Conservation (phyloP, 805 yeast genomes). For the Candida ponderosae region DNA sequence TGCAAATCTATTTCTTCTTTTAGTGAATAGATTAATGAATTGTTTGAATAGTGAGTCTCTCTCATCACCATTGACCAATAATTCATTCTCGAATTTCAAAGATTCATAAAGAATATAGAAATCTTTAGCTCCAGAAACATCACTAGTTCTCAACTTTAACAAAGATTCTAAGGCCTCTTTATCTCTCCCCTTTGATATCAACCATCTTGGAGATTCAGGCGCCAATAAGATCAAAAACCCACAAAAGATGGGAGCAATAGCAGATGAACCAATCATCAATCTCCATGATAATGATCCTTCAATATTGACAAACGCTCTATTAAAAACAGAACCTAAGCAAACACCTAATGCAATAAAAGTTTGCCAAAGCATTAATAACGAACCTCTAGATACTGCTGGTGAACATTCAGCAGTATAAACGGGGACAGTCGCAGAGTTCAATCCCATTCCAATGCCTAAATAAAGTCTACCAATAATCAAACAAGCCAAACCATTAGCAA, state of each 20-base stretch:
- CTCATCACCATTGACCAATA: conserved; percentile 11
- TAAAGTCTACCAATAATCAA: conserved; percentile 51
- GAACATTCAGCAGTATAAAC: conserved; percentile 58
- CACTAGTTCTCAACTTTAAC: conserved; percentile 33
- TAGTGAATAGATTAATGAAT: conserved; percentile 32
- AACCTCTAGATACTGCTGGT: conserved; percentile 53
- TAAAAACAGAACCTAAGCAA: conserved; percentile 55
- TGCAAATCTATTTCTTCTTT: conserved; percentile 43
- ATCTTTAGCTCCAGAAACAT: conserved; percentile 57
- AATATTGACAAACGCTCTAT: conserved; percentile 46
- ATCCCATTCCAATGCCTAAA: conserved; percentile 60
- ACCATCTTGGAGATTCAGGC: conserved; percentile 71
- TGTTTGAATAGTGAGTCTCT: conserved; percentile 29
- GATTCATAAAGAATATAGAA: conserved; percentile 50
- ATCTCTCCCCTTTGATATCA: conserved; percentile 44
- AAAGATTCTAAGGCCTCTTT: conserved; percentile 44
- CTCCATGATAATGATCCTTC: conserved; percentile 49
- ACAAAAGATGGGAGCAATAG: conserved; percentile 49
- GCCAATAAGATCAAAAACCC: conserved; percentile 44
- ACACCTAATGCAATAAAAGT: conserved; percentile 72
- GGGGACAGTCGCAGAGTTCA: conserved; percentile 62
- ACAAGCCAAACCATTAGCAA: conserved; percentile 52
- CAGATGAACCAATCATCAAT: conserved; percentile 57
- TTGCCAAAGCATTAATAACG: conserved; percentile 67
- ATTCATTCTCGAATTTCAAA: conserved; percentile 38